A percentile compares a stretch with the other conserved stretches of the same genome.
Conservation (phyloP, 2,329 filamentous ascomycete species). For the Fusarium sp. region DNA sequence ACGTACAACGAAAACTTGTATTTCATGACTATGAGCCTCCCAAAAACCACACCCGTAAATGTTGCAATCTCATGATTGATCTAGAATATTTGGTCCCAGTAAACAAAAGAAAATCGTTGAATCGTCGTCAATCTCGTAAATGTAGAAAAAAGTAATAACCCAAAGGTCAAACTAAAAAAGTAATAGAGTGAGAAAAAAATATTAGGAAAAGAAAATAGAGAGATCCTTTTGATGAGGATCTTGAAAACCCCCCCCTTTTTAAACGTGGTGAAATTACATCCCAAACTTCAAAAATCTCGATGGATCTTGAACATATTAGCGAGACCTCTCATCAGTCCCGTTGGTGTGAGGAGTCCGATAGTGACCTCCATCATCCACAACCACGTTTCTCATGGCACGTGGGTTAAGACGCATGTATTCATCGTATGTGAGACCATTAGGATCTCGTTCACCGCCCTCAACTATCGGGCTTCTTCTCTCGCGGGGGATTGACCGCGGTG, state of each 20-base stretch:
- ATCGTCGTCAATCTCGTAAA: slow-evolving; percentile 25
- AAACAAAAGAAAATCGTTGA: not conserved
- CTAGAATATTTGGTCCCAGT: not conserved
- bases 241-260: not conserved
- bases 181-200: not conserved
- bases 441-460: slow-evolving; percentile 24
- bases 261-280: slow-evolving; percentile 4
- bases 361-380: slow-evolving; percentile 30
- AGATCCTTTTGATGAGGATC: not conserved
- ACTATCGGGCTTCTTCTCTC: slow-evolving; percentile 34
- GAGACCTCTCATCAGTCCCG: slow-evolving; percentile 14
- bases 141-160: not conserved
- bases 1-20: slow-evolving; percentile 30
- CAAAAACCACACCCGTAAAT: not conserved
- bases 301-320: slow-evolving; percentile 3
- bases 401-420: slow-evolving; percentile 35
- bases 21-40: slow-evolving; percentile 17
- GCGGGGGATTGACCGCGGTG: slow-evolving; percentile 29
- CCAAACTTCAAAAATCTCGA: not conserved
- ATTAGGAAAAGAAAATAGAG: not conserved
- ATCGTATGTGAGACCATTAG: slow-evolving; percentile 34
- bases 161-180: not conserved
- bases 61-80: slow-evolving; percentile 5
- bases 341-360: slow-evolving; percentile 25
- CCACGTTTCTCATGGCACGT: slow-evolving; percentile 23